Conservation (phyloP, 1,284 basidiomycete species). For the Fistulina hepatica region DNA sequence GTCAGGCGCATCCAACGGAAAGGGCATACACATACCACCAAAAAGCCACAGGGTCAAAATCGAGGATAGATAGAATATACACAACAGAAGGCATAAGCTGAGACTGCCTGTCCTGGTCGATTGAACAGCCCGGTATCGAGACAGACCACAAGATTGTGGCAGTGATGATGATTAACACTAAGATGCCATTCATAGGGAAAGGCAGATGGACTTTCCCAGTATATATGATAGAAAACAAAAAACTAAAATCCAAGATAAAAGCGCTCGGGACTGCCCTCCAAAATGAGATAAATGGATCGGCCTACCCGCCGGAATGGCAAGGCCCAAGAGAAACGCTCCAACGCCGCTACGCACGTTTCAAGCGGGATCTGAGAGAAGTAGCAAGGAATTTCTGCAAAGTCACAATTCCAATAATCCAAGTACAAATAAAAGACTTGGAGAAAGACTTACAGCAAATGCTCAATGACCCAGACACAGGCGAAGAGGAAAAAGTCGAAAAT, state of each 20-base stretch:
- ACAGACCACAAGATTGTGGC: constrained; percentile 8
- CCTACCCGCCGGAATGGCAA: too few relatives aligned
- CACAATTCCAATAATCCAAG: background rate
- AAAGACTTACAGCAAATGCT: background rate
- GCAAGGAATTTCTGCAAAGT: constrained; percentile 4
- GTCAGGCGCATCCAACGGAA: constrained; percentile 2
- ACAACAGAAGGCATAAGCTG: background rate
- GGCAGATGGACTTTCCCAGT: constrained; percentile 5
- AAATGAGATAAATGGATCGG: background rate
- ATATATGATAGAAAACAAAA: constrained; percentile 1
- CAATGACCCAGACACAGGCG: background rate
- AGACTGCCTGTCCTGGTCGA: constrained; percentile 5
- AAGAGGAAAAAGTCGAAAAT: background rate
- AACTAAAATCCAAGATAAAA: background rate
- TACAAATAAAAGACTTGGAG: background rate
- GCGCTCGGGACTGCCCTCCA: background rate
- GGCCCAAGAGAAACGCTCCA: background rate
- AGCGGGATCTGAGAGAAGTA: background rate
- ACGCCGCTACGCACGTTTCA: constrained; percentile 2
- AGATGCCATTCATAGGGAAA: constrained; percentile 5
- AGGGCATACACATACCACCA: constrained; percentile 6
- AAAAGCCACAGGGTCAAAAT: constrained; percentile 3
- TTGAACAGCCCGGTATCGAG: constrained; percentile 1
- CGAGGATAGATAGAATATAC: constrained; percentile 5
- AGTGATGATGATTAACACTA: background rate